phyloP scores from a whole-genome alignment of 306 rosid genomes.

The Dalbergia cochinchinensis region DNA sequence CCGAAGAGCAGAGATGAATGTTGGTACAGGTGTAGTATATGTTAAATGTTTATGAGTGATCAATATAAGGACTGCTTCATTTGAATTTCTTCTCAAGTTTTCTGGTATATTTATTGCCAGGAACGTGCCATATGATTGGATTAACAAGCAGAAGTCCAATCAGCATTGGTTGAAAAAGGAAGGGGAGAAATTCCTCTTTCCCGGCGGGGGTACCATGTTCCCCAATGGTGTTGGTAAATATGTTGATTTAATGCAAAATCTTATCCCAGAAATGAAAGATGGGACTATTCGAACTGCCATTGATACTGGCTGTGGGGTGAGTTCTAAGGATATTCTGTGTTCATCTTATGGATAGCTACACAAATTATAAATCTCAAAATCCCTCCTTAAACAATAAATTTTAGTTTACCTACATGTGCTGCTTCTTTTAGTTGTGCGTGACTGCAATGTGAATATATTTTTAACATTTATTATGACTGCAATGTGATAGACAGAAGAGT shows the following conservation, averaged over 20 bases:
- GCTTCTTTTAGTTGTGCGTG: constrained; percentile 11
- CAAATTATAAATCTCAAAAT: constrained; percentile 9
- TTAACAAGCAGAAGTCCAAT: constrained; percentile 93
- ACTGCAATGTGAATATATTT: not conserved
- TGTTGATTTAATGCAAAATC: constrained; percentile 84
- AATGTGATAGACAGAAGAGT: not conserved
- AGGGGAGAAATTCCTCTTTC: constrained; percentile 94
- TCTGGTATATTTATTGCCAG: constrained; percentile 55
- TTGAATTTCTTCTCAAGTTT: constrained; percentile 32
- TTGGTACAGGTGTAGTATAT: constrained; percentile 86
- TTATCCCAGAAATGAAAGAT: constrained; percentile 93
- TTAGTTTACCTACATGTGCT: not conserved
- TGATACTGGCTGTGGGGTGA: constrained; percentile 99
- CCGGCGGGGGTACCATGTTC: constrained; percentile 99
- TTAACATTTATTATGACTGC: constrained; percentile 17
- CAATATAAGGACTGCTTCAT: not conserved
- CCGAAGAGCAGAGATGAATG: constrained; percentile 94
- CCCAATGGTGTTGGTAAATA: constrained; percentile 92
- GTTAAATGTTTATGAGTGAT: not conserved
- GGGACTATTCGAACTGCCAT: constrained; percentile 94
- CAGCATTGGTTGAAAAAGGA: constrained; percentile 96
- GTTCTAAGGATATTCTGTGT: constrained; percentile 39
- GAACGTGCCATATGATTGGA: constrained; percentile 98
- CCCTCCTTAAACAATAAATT: constrained; percentile 5
- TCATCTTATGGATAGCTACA: not conserved